These are phyloP conservation scores for Cordyceps javanica DNA, from an alignment of 2,329 filamentous ascomycete genomes.

Conservation along the genomic window DNA sequence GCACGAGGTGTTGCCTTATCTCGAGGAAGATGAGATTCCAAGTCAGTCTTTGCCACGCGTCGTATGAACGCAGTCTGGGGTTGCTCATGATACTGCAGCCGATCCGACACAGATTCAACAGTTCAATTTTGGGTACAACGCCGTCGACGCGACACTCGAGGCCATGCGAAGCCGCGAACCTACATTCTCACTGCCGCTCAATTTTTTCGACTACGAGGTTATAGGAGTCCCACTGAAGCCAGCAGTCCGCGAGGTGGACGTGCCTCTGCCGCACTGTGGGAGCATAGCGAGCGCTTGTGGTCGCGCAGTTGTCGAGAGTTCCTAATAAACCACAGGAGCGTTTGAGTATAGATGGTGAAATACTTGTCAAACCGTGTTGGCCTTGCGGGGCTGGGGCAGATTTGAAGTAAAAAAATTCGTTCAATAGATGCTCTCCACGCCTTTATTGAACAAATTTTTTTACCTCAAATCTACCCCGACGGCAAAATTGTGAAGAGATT, in stretches of 20 bases:
- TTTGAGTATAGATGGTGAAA: no score
- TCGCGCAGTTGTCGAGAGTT: not conserved
- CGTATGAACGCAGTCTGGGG: no score
- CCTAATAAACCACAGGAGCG: no score
- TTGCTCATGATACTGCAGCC: not conserved
- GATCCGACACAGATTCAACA: slow-evolving; percentile 11
- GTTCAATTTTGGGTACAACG: slow-evolving; percentile 19
- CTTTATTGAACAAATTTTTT: no score
- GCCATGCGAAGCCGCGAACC: slow-evolving; percentile 18
- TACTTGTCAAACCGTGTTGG: no score
- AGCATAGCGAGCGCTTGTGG: not conserved
- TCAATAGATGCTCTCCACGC: no score
- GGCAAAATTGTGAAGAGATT: no score
- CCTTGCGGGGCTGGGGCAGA: no score
- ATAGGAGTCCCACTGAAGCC: slow-evolving; percentile 11
- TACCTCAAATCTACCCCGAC: no score
- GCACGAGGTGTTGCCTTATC: slow-evolving; percentile 22
- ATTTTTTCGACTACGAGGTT: slow-evolving; percentile 20
- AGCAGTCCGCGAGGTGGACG: not conserved
- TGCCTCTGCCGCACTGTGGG: not conserved
- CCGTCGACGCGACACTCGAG: slow-evolving; percentile 15
- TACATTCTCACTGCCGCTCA: slow-evolving; percentile 15
- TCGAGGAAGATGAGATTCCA: slow-evolving; percentile 24
- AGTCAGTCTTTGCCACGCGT: slow-evolving; percentile 17
- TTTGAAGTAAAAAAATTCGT: no score